Percentiles rank a stretch among this genome's conserved stretches.
Conservation (phyloP, 495 filamentous ascomycete species). For the Xylaria palmicola region DNA sequence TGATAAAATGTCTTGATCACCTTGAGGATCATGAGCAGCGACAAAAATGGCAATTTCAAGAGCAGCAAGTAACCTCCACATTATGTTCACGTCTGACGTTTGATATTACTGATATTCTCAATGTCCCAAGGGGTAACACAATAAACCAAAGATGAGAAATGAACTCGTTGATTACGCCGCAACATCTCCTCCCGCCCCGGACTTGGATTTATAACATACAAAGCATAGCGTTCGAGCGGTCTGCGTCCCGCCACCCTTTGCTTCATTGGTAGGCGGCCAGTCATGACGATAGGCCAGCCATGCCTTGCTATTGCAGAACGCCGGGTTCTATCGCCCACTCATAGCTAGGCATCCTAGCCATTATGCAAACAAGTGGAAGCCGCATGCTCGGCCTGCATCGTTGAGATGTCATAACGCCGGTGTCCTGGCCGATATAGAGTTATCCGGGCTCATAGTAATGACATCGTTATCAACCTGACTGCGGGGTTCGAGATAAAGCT, state of each 20-base stretch:
- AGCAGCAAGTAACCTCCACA: conserved; percentile 4
- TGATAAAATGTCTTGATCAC: conserved; percentile 39
- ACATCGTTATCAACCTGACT: background rate
- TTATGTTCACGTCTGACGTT: background rate
- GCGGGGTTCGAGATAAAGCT: conserved; percentile 12
- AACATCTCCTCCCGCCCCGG: background rate
- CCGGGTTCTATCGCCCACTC: conserved; percentile 3
- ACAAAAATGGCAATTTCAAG: conserved; percentile 26
- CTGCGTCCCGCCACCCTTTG: background rate
- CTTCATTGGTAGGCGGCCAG: background rate
- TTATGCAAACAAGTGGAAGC: conserved; percentile 1
- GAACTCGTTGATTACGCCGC: background rate
- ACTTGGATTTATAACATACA: background rate
- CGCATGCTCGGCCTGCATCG: background rate
- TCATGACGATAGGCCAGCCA: background rate
- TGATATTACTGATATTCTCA: background rate
- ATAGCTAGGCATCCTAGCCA: background rate
- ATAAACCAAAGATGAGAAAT: background rate
- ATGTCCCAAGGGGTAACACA: background rate
- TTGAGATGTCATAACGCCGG: background rate
- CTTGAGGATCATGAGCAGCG: conserved; percentile 36
- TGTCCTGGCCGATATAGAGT: background rate
- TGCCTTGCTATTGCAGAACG: background rate
- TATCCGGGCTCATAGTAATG: conserved; percentile 1
- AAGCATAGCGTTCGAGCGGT: background rate